Conservation (phyloP, 2,329 filamentous ascomycete genomes). For the Malbranchea zuffiana region DNA sequence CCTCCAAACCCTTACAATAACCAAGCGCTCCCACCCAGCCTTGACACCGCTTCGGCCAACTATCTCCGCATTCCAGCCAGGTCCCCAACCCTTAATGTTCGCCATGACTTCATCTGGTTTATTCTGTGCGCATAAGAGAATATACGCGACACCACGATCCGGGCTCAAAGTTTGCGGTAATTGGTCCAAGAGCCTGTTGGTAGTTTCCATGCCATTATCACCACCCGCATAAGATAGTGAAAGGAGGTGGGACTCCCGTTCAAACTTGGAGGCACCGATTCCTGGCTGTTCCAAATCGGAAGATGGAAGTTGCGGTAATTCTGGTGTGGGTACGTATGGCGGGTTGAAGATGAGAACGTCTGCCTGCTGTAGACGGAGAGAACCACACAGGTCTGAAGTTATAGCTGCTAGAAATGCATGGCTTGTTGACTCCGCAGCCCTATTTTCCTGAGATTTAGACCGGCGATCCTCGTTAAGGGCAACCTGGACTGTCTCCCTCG, state of each 20-base stretch:
- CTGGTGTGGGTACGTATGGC: conserved; percentile 82
- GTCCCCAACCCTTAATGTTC: conserved; percentile 48
- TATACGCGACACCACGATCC: conserved; percentile 66
- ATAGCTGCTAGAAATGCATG: conserved; percentile 56
- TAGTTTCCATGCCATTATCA: conserved; percentile 85
- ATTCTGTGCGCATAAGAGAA: conserved; percentile 85
- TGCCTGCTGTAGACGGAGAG: conserved; percentile 49
- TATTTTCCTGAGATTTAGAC: neutral
- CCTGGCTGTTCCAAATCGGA: conserved; percentile 1
- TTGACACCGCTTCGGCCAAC: conserved; percentile 75
- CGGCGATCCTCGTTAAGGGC: conserved; percentile 33
- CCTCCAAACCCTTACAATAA: conserved; percentile 78
- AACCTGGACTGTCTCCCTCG: conserved; percentile 52
- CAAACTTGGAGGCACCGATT: conserved; percentile 42
- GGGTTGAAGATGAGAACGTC: conserved; percentile 95
- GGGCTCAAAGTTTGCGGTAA: conserved; percentile 55
- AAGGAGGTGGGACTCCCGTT: conserved; percentile 72
- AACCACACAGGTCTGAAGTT: conserved; percentile 57
- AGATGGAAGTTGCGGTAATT: conserved; percentile 45
- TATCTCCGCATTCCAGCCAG: conserved; percentile 60
- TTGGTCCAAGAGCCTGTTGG: conserved; percentile 61
- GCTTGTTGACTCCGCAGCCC: conserved; percentile 23
- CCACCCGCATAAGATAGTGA: conserved; percentile 84
- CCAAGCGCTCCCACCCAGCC: conserved; percentile 89
- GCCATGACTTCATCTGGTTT: conserved; percentile 63